A percentile compares a stretch with the other conserved stretches of the same genome.
phyloP scores from a whole-genome alignment of 140 eudicot genomes.

The Anethum foeniculum region DNA sequence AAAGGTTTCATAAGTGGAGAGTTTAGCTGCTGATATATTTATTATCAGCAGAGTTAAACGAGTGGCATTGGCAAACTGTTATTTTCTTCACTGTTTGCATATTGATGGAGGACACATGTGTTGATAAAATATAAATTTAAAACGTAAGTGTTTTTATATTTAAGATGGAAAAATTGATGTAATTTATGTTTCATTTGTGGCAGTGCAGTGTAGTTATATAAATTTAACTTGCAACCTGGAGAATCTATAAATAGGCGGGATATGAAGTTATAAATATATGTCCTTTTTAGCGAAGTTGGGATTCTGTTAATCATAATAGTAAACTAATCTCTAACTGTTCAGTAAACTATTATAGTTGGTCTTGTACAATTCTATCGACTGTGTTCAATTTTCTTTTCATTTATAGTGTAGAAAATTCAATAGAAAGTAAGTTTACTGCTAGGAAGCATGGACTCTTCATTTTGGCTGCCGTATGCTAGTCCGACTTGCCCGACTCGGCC shows the following conservation, averaged over 20 bases:
- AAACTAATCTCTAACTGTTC: not conserved
- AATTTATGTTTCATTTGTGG: too few relatives aligned
- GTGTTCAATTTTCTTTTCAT: not conserved
- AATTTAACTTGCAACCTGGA: too few relatives aligned
- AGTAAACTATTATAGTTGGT: not conserved
- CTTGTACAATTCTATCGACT: not conserved
- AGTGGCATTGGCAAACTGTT: not conserved
- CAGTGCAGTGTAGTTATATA: too few relatives aligned
- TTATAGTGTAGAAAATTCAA: not conserved
- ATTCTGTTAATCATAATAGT: not conserved
- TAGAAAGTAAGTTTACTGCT: too few relatives aligned
- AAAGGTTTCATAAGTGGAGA: not conserved
- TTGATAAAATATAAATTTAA: too few relatives aligned
- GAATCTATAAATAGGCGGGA: too few relatives aligned
- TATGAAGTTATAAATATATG: not conserved
- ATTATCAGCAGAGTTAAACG: not conserved
- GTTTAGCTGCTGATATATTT: not conserved
- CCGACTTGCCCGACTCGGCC: too few relatives aligned
- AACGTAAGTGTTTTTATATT: too few relatives aligned
- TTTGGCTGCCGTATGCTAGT: too few relatives aligned
- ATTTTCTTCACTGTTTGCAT: not conserved
- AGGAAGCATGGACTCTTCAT: too few relatives aligned
- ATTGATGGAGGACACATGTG: not conserved
- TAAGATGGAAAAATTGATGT: too few relatives aligned
- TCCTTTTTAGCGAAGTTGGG: not conserved